Base-by-base conservation (phyloP, 2,329 filamentous ascomycete genomes). In the Clonostachys sp. region DNA sequence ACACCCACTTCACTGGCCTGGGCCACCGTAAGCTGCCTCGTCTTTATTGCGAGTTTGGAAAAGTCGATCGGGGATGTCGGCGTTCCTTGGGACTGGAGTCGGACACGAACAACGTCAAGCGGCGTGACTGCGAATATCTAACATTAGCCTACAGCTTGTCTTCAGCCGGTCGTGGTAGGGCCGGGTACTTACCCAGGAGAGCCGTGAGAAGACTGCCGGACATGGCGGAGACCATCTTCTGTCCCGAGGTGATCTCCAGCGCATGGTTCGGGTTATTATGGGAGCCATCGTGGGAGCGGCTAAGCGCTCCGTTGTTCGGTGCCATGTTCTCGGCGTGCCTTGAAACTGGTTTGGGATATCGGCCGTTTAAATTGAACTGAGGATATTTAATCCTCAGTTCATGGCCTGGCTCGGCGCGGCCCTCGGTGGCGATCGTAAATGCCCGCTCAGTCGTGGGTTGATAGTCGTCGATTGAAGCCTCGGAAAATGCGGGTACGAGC, bases 171-270 rank as follows among this genome's bases (percentile, higher is more conserved):
- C 24, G 2, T 3, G 24, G 24, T 4, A 10, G 24, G 9, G 4
- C 24, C 30, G 1, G 2, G 5, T 3, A 63, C 80, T 55, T 77
- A 96, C 91, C 89, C 40, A 97, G 78, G 24, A 97, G 68, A 17
- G 91, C 94, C 9, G 92, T 97, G 53, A 97, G 66, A 48, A 99
- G 70, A 67, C 91, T 97, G 50, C 94, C 94, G 47, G 87, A 86
- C 55, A 92, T 89, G 44, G 94, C 94, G 48, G 92, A 96, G 47
- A 95, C 66, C 94, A 99, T 99, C 73, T 92, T 94, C 72, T 97
- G 92, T 12, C 78, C 69, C 18, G 91, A 80, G 6, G 91, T 91
- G 54, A 95, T 89, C 51, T 92, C 84, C 24, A 76, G 67, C 36
- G 74, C 69, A 47, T 69, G 67, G 48, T 65, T 64, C 34, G n/a